Evolutionary conservation across 1,139 yeast species (phyloP), one percentile per base, ranked within the genome.

Genomic region (Pichia inconspicua): DNA sequence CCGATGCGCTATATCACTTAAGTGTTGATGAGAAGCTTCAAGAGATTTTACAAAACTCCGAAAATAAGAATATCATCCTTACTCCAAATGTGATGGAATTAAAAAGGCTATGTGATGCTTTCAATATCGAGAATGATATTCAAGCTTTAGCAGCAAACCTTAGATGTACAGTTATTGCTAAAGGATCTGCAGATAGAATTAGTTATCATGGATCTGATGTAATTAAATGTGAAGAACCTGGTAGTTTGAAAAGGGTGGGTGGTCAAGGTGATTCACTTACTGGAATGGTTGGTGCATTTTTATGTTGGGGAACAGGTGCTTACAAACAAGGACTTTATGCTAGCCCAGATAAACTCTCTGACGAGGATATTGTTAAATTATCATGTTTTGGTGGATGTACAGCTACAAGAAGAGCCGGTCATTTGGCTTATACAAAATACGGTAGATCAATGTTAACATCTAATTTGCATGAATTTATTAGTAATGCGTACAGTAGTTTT

Each of bases 81-180:
- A 92, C 98, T 0, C 98, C 98, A 14, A 92, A 92, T 62, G 83
- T 87, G 10, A 83, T 84, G 42, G 98, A 92, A 64, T 88, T 89
- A 61, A 72, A 74, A 50, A 70, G 97, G 36, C 67, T 90, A 9
- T 76, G 78, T 37, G 70, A 77, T 25, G 72, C 80, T 0, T 61
- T 73, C 17, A 31, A 41, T 7, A 27, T 31, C 3, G 46, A 28
- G 1, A 28, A 22, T 2, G 37, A 39, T 10, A 40, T 46, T 22
- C 34, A 27, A 6, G 53, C 58, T 41, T 66, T 89, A n/a, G 80
- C 95, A 0, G 60, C 68, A 34, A 61, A 64, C 25, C 67, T 88
- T 39, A 78, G 82, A 19, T 78, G 85, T 7, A 75, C 82, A 0
- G 70, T 92, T 19, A 66, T 92, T 17, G 77, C 85, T 45, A 92